phyloP scores from a whole-genome alignment of 345 rosid genomes.

The Lepidium africanum region DNA sequence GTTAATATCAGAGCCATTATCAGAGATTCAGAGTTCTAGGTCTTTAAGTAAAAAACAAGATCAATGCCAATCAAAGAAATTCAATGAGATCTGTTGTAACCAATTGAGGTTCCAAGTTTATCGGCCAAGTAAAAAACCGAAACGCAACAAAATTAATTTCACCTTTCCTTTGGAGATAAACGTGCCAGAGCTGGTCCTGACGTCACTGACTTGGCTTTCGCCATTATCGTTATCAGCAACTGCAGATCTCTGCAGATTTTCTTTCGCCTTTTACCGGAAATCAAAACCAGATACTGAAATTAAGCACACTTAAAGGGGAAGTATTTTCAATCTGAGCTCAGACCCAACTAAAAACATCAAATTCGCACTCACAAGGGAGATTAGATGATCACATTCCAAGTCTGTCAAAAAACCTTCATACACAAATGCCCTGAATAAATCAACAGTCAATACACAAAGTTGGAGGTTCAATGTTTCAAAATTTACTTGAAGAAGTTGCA shows the following conservation, averaged over 20 bases:
- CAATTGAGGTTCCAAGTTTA: neutral
- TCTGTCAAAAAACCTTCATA: slow-evolving; percentile 87
- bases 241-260: slow-evolving; percentile 88
- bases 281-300: neutral
- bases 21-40: neutral
- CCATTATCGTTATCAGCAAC: slow-evolving; percentile 90
- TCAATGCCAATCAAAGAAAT: neutral
- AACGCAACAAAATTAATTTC: neutral
- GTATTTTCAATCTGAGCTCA: slow-evolving; percentile 5
- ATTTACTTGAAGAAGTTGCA: neutral
- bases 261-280: slow-evolving; percentile 48
- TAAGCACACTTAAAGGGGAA: neutral
- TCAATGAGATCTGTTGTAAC: neutral
- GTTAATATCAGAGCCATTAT: neutral
- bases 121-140: neutral
- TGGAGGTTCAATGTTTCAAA: neutral
- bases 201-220: slow-evolving; percentile 75
- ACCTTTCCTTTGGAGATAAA: slow-evolving; percentile 90
- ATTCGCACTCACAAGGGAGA: slow-evolving; percentile 59
- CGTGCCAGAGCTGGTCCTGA: slow-evolving; percentile 94
- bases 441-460: neutral
- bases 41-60: neutral
- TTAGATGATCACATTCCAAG: slow-evolving; percentile 91
- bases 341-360: neutral
- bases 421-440: slow-evolving; percentile 69